Conservation (phyloP, 2,329 filamentous ascomycete genomes). For the Periconia sp. region DNA sequence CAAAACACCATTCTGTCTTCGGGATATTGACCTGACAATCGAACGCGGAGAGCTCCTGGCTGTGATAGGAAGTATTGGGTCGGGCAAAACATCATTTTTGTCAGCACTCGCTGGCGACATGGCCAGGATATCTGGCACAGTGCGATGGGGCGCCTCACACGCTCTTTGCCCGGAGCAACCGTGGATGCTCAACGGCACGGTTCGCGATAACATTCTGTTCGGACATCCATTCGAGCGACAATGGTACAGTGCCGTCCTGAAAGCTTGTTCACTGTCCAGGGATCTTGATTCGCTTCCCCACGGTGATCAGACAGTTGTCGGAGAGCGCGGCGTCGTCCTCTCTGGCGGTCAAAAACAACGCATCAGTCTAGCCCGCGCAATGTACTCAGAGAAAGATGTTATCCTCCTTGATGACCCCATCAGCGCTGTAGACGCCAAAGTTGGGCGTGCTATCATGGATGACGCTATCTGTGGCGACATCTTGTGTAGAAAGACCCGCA, state of each 20-base stretch:
- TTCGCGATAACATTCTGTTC: slow-evolving; percentile 88
- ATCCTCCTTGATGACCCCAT: slow-evolving; percentile 66
- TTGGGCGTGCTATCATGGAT: slow-evolving; percentile 78
- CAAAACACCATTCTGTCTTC: too few relatives aligned
- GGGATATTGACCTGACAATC: too few relatives aligned
- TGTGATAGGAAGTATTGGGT: too few relatives aligned
- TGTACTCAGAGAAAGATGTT: slow-evolving; percentile 66
- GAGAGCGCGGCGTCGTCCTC: slow-evolving; percentile 91
- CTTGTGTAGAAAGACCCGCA: slow-evolving; percentile 85
- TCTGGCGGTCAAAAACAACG: slow-evolving; percentile 95
- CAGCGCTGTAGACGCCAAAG: slow-evolving; percentile 61
- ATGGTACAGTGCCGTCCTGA: slow-evolving; percentile 69
- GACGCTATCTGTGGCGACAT: slow-evolving; percentile 87
- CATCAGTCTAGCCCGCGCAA: slow-evolving; percentile 86
- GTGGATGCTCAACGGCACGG: slow-evolving; percentile 92
- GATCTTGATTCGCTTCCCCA: slow-evolving; percentile 90
- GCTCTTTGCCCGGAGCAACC: slow-evolving; percentile 96
- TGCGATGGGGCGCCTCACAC: too few relatives aligned
- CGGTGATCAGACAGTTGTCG: slow-evolving; percentile 88
- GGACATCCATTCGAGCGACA: slow-evolving; percentile 85
- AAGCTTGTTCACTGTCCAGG: slow-evolving; percentile 79
- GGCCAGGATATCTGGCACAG: too few relatives aligned
- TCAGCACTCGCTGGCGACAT: too few relatives aligned
- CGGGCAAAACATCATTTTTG: too few relatives aligned
- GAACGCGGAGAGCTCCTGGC: too few relatives aligned